Evolutionary conservation across 176 grass and related monocot species (phyloP), one percentile per base, ranked within the genome.

Genomic region (Musa itinerans): DNA sequence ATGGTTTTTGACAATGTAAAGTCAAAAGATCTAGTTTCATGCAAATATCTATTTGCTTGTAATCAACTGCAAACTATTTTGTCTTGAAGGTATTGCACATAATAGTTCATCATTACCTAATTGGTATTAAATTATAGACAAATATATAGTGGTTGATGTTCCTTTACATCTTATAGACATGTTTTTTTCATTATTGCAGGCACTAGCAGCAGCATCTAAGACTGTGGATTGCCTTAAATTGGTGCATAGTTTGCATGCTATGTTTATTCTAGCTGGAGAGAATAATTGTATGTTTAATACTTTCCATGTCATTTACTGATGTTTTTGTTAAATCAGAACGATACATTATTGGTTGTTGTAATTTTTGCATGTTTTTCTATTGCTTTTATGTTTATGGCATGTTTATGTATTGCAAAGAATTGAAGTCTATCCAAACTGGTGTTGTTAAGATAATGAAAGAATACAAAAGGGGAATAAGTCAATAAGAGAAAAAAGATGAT

Each of bases 191-290:
- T 76, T 71, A 53, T 70, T 83, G 78, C 79, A 93, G 94, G 94
- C 94, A 78, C 75, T 98, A 74, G 94, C 90, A 74, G 90, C 94
- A 83, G 88, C 94, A 85, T 91, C 90, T 50, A 98, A 98, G 81
- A 98, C 94, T 21, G 90, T 98, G 29, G 94, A 91, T 86, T 98
- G 90, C 79, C 81, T 98, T 71, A 98, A 98, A 82, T 48, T 84
- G 63, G 87, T 78, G 74, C 90, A 98, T 80, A 98, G 88, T 85
- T 85, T 98, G 81, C 90, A 98, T 82, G 90, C 81, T 1, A 81
- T 83, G 73, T 98, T 98, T 83, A 81, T 89, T 69, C 20, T 98
- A 52, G 84, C 83, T 75, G 94, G 94, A 68, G 88, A 98, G 54
- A 87, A 82, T 55, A 76, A 83, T 67, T 69, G 90, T 93, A 87